Conservation (phyloP, 352 stramenopile species). For the Nothophytophthora sp. region DNA sequence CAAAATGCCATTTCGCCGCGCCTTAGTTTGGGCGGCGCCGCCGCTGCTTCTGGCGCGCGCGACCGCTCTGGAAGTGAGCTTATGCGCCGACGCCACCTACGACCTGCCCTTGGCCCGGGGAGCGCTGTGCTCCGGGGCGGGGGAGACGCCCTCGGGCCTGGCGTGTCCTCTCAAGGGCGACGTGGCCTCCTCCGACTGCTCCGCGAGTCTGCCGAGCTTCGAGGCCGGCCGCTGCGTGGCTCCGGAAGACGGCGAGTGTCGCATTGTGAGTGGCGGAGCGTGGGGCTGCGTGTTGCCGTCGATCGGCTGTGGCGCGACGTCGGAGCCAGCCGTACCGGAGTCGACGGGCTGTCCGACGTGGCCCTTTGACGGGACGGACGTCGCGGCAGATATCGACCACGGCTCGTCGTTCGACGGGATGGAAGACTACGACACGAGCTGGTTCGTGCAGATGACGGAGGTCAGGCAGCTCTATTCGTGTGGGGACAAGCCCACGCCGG, state of each 20-base stretch:
- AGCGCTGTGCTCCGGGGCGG: constrained; percentile 36
- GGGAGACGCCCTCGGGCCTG: constrained; percentile 22
- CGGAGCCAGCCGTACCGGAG: too few species aligned
- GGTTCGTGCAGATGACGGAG: too few species aligned
- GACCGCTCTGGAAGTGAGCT: constrained; percentile 35
- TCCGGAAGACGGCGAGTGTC: constrained; percentile 30
- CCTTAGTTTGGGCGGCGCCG: too few species aligned
- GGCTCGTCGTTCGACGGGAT: too few species aligned
- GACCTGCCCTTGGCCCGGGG: constrained; percentile 32
- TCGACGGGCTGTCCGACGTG: constrained; percentile 7
- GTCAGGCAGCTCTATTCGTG: too few species aligned
- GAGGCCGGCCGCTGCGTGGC: constrained; percentile 20
- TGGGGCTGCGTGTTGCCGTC: constrained; percentile 41
- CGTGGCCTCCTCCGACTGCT: constrained; percentile 35
- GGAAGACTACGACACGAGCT: too few species aligned
- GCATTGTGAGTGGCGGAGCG: constrained; percentile 14
- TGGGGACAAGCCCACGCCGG: too few species aligned
- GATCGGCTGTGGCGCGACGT: constrained; percentile 15
- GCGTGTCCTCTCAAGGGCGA: constrained; percentile 52
- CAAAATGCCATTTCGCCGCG: too few species aligned
- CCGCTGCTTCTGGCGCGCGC: background rate
- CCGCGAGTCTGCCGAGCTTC: constrained; percentile 38
- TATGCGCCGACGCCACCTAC: constrained; percentile 64
- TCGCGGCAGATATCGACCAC: too few species aligned
- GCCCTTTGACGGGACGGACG: too few species aligned